These are phyloP conservation scores for Persicaria maculosa DNA, from an alignment of 148 eudicot species.

Conservation along the genomic window DNA sequence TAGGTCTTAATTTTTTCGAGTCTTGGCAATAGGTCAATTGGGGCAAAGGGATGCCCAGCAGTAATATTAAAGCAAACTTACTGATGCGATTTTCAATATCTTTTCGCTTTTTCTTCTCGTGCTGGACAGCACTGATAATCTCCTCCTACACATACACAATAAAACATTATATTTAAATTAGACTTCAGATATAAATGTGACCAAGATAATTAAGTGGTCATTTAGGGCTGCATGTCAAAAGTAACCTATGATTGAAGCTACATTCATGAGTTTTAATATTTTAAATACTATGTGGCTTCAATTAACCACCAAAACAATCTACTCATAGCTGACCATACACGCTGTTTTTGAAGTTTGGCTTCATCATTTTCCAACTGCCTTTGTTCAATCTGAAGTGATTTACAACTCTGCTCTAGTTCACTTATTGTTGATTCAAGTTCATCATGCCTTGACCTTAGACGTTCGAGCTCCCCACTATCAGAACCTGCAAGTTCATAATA, in stretches of 20 bases:
- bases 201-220: not conserved
- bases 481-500: conserved; percentile 36
- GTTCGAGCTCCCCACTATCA: conserved; percentile 61
- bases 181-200: not conserved
- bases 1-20: no score
- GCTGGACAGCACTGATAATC: conserved; percentile 26
- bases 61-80: conserved; percentile 34
- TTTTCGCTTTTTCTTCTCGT: conserved; percentile 43
- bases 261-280: not conserved
- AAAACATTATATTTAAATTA: conserved; percentile 5
- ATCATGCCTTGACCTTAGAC: conserved; percentile 34
- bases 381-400: conserved; percentile 41
- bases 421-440: conserved; percentile 46
- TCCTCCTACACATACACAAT: conserved; percentile 47
- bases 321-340: conserved; percentile 43
- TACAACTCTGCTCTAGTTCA: conserved; percentile 33
- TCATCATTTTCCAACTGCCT: conserved; percentile 65
- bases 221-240: not conserved
- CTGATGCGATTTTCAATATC: conserved; percentile 54
- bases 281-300: not conserved
- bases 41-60: not conserved
- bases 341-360: conserved; percentile 55
- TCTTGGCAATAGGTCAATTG: not conserved
- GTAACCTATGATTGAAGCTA: not conserved
- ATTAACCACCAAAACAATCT: not conserved